Base-by-base conservation (phyloP, 768 basidiomycete species). In the Butyriboletus loyo region DNA sequence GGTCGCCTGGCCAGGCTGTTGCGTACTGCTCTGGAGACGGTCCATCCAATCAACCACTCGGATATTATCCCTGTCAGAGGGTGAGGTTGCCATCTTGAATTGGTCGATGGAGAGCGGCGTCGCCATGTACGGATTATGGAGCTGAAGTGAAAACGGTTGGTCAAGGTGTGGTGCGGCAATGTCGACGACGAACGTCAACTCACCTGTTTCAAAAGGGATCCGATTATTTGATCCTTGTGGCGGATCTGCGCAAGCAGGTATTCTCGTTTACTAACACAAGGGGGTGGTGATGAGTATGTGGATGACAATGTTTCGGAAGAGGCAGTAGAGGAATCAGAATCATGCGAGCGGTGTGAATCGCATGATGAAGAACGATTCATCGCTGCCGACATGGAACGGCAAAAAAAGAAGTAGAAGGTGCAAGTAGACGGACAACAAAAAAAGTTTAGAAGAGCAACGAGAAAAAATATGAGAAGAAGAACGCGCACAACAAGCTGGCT, bases 161-260 rank as follows among this genome's bases (percentile, higher is more conserved):
- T 63, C 32, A 55, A 44, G 8, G 31, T 22, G 28, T 49, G 37
- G 36, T 5, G 5, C 27, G 21, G 4, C 8, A 40, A 0, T 7
- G 17, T 4, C 1, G 13, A 42, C 5, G 15, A 32, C 4, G 34
- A 39, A 2, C 19, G 7, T 36, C 5, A 1, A 66, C 76, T 14
- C 31, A 85, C 89, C 75, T 92, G 89, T 66, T 91, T 91, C 58
- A 93, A 78, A 14, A 92, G 80, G 14, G 84, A 87, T 56, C 91
- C 87, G 59, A 93, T 92, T 59, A 92, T 86, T 19, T 82, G 76
- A 72, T 93, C 90, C 73, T 93, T 93, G 72, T 93, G 90, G 49
- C 85, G 80, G 57, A 93, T 85, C 66, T 92, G 88, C 5, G 89
- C 87, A 24, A 92, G 80, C 17, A 93, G 76, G 64, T 91, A 91